These are phyloP conservation scores for Pichia kudriavzevii DNA, from an alignment of 1,139 yeast genomes.

Conservation along the genomic window DNA sequence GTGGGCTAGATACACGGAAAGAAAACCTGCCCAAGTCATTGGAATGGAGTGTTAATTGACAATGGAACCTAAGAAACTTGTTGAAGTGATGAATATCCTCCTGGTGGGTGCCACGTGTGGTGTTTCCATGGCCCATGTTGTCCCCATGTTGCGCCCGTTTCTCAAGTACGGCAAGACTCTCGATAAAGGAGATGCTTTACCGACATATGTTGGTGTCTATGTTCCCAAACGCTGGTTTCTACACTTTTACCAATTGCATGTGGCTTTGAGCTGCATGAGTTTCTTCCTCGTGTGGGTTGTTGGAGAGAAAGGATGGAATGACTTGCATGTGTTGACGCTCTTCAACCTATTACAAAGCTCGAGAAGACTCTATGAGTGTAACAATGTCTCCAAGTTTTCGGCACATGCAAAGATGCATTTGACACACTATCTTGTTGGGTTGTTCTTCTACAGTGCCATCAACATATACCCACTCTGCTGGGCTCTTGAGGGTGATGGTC, in stretches of 20 bases:
- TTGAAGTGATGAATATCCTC: slow-evolving; percentile 3
- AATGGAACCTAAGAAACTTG: too few relatives aligned
- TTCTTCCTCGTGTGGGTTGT: background rate
- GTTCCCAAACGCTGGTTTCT: slow-evolving; percentile 44
- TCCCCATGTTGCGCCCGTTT: slow-evolving; percentile 16
- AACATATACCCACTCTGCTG: slow-evolving; percentile 27
- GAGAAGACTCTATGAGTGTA: slow-evolving; percentile 59
- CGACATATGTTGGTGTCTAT: slow-evolving; percentile 20
- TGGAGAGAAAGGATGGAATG: background rate
- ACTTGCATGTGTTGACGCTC: slow-evolving; percentile 20
- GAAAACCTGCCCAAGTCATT: background rate
- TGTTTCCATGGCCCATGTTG: slow-evolving; percentile 16
- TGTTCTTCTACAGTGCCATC: slow-evolving; percentile 50
- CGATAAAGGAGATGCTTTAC: background rate
- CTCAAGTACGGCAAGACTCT: slow-evolving; percentile 27
- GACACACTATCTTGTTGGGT: slow-evolving; percentile 69
- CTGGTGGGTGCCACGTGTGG: slow-evolving; percentile 14
- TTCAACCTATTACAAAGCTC: slow-evolving; percentile 48
- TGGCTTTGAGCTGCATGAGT: slow-evolving; percentile 5
- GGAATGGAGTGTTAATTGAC: background rate
- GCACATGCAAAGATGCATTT: slow-evolving; percentile 56
- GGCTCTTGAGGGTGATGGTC: slow-evolving; percentile 1
- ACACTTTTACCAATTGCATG: slow-evolving; percentile 39
- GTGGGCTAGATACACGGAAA: too few relatives aligned
- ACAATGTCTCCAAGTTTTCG: slow-evolving; percentile 41